These are phyloP conservation scores for Bonnemaisonia californica DNA, from an alignment of 31 red algal species.

Conservation along the genomic window DNA sequence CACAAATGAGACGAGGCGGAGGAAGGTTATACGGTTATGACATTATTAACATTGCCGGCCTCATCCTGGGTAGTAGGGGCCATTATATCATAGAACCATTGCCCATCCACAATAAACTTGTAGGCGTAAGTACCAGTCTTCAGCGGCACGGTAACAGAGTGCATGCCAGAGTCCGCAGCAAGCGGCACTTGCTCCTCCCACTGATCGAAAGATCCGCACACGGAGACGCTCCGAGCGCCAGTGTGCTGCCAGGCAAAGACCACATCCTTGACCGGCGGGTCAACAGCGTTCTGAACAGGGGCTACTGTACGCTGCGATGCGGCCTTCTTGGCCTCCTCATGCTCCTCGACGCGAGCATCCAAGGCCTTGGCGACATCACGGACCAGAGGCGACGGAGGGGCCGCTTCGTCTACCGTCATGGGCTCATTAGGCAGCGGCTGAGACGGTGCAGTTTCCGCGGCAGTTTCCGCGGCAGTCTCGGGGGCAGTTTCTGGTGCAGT, in stretches of 20 bases:
- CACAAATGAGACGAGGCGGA: neutral
- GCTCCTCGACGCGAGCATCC: neutral
- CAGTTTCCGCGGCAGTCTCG: no score
- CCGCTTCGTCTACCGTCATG: neutral
- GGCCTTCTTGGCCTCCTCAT: neutral
- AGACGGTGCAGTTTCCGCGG: no score
- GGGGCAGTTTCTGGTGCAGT: no score
- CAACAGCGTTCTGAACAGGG: neutral
- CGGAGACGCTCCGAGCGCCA: neutral
- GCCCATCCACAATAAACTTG: slow-evolving; percentile 76
- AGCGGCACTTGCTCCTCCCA: slow-evolving; percentile 24
- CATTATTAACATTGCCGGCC: slow-evolving; percentile 74
- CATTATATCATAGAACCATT: slow-evolving; percentile 67
- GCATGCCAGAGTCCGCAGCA: neutral
- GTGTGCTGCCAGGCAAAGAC: neutral
- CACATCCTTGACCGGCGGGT: neutral
- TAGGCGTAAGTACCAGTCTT: slow-evolving; percentile 51
- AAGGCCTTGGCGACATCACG: neutral
- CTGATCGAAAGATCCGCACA: slow-evolving; percentile 37
- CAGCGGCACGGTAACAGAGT: slow-evolving; percentile 4
- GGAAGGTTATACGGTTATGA: slow-evolving; percentile 35
- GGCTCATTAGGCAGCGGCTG: no score
- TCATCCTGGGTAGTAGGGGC: slow-evolving; percentile 34
- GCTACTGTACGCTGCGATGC: no score
- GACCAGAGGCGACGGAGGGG: neutral